These are phyloP conservation scores for Colletotrichum zoysiae DNA, from an alignment of 2,329 filamentous ascomycete species.

Conservation along the genomic window DNA sequence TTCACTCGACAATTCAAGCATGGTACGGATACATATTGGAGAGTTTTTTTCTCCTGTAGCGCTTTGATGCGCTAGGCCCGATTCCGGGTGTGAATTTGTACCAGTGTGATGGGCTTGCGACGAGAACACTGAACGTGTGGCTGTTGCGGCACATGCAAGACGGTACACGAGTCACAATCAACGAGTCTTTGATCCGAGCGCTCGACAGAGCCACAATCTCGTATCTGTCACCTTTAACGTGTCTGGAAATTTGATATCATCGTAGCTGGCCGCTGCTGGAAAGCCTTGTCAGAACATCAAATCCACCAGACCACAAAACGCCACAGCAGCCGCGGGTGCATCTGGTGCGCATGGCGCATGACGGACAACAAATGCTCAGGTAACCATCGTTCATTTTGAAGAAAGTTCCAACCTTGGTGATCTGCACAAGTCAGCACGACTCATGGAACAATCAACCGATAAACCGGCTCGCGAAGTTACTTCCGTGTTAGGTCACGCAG, in stretches of 20 bases:
- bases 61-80: no score
- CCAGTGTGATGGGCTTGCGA: not conserved
- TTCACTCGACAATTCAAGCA: not conserved
- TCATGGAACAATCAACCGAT: not conserved
- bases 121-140: not conserved
- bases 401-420: no score
- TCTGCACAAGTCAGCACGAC: conserved; percentile 20
- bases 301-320: not conserved
- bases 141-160: not conserved
- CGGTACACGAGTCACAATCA: not conserved
- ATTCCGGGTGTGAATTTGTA: not conserved
- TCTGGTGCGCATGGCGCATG: no score
- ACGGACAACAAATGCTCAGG: not conserved
- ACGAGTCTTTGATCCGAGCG: not conserved
- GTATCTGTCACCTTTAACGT: not conserved
- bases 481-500: conserved; percentile 18
- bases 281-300: not conserved
- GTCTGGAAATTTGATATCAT: not conserved
- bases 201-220: not conserved
- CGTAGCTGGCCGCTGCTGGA: not conserved
- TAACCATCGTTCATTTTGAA: not conserved
- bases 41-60: no score
- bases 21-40: no score
- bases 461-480: conserved; percentile 15
- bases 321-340: not conserved